Percentiles rank a stretch among this genome's conserved stretches.
Conservation (phyloP, 179 eudicot genomes). For the Silene coronaria region DNA sequence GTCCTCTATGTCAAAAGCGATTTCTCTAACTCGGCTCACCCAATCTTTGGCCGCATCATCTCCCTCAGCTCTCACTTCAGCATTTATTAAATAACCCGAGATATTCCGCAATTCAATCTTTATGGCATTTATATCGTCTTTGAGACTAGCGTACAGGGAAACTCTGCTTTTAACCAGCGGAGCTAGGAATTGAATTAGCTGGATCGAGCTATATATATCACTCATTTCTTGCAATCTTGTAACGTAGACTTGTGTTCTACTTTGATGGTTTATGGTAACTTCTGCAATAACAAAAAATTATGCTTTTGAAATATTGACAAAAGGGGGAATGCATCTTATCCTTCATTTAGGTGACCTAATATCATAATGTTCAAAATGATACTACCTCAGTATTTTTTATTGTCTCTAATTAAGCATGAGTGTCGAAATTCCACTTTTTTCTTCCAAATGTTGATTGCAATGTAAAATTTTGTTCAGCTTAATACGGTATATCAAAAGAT, state of each 20-base stretch:
- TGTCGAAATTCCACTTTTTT: not conserved
- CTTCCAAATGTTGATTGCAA: not conserved
- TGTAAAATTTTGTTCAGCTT: not conserved
- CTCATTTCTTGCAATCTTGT: not conserved
- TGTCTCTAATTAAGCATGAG: not conserved
- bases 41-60: conserved; percentile 6
- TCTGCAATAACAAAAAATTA: not conserved
- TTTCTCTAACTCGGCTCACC: conserved; percentile 15
- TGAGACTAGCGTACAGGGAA: not conserved
- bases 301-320: not conserved
- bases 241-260: not conserved
- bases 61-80: conserved; percentile 14
- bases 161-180: not conserved
- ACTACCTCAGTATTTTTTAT: no score
- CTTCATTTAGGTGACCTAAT: no score
- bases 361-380: no score
- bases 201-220: not conserved
- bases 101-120: not conserved
- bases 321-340: no score
- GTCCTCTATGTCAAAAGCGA: conserved; percentile 26
- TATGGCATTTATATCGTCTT: conserved; percentile 2
- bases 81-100: conserved; percentile 1
- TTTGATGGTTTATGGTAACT: not conserved
- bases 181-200: not conserved
- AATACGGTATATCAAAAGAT: no score